Base-by-base conservation (phyloP, 2,329 filamentous ascomycete genomes). In the Amauroascus niger region DNA sequence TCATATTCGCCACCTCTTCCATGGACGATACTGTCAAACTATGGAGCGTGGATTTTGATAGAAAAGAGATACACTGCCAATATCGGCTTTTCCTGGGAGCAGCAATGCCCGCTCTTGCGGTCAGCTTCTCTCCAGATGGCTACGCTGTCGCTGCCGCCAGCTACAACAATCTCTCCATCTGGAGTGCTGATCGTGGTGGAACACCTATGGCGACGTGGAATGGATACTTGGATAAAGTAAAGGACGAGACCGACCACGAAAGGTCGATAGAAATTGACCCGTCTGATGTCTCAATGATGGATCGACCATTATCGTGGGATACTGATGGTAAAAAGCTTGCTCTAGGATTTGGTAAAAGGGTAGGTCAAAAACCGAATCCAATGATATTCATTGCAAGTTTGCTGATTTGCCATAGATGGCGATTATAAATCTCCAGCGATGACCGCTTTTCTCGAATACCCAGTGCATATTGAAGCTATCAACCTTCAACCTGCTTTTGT, bases 321-420 rank as follows among this genome's bases (percentile, higher is more conserved):
- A 68, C 68, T 11, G 74, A 79, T 62, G 76, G 76, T n/a, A 75
- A 75, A 60, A 76, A 72, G 59, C 66, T 80, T 54, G 74, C 73
- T 1, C 75, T 77, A 60, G 74, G 73, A 24, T 69, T 75, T 54
- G 71, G 71, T 28, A 71, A 70, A 57, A 71, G 76, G 71, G 76
- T 78, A 66, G 39, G 67, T 61, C 54, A 45, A 6, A 47, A 49
- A 53, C 13, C 9, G 16, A 28, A 45, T 39, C 39, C 22, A 5
- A 41, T 28, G n/a, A 18, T 22, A 11, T 49, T 22, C 11, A 4
- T n/a, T 16, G 11, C 14, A 18, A 18, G 8, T n/a, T 49, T 28
- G 22, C 30, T 39, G 24, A 18, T 22, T 37, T 40, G 49, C 58
- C 37, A 40, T 44, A 70, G 69, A 59, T 71, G 62, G 69, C 68